Base-by-base conservation (phyloP, 805 yeast genomes). In the Nakazawaea peltata region DNA sequence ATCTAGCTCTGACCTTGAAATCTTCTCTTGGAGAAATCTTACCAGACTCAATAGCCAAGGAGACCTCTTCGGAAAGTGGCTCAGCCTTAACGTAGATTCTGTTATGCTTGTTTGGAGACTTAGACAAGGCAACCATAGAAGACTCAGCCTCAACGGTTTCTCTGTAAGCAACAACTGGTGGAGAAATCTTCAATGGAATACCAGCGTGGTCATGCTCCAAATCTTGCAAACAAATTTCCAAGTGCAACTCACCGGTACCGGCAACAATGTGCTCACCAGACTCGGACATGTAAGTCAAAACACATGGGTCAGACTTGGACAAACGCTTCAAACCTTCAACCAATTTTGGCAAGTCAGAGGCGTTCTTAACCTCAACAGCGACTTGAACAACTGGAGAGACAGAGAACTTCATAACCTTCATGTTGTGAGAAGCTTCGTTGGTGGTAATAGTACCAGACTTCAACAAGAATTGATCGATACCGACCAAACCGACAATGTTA, bases 71-170 rank as follows among this genome's bases (percentile, higher is more conserved):
- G 53, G 77, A 85, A 53, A 90, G 66, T 65, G 98, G 97, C 69
- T 82, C 80, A 66, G 97, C 97, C 76, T 82, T 87, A 62, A 90
- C 78, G 82, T 86, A 90, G 66, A 90, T 78, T 84, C 98, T 90
- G 95, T 90, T 90, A 75, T 90, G 98, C 86, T 90, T 90, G 94
- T 90, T 90, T 72, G 97, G 97, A 66, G 98, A 90, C 79, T 90
- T 90, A 53, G 98, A 88, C 62, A 90, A 77, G 59, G 98, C 97
- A 62, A 74, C 77, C 80, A 87, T 92, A 60, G 92, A 78, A 44
- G 97, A 90, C 72, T 83, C 94, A 61, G 71, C 79, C 59, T 77
- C 81, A 65, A 88, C 96, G 47, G 97, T 90, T 79, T 90, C 98
- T 81, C 96, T 85, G 90, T 90, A 90, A 57, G 97, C 68, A 59